These are phyloP conservation scores for Neocucurbitaria cava DNA, from an alignment of 2,329 filamentous ascomycete genomes.

Conservation along the genomic window DNA sequence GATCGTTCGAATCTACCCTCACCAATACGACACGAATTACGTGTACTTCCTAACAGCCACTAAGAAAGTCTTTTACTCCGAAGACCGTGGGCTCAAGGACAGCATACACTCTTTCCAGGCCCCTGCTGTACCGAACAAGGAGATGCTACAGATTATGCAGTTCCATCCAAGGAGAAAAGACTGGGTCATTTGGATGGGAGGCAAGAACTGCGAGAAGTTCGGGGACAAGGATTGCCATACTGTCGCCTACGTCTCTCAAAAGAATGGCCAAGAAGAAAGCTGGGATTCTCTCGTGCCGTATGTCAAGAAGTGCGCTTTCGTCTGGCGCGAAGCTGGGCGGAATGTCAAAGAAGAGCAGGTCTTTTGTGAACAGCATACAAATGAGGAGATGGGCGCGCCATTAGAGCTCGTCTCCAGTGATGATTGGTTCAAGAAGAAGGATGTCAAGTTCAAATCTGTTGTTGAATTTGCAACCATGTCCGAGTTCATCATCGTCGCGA, in stretches of 20 bases:
- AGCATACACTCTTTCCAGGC: constrained; percentile 77
- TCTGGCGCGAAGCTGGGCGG: constrained; percentile 65
- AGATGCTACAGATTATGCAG: constrained; percentile 63
- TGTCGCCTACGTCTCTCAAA: constrained; percentile 77
- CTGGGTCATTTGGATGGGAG: constrained; percentile 91
- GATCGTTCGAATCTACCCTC: constrained; percentile 75
- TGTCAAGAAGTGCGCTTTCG: constrained; percentile 86
- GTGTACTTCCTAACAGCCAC: constrained; percentile 82
- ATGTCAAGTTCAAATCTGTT: constrained; percentile 71
- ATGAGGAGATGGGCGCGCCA: constrained; percentile 68
- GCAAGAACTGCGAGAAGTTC: constrained; percentile 67
- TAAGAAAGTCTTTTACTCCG: constrained; percentile 77
- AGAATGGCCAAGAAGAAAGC: constrained; percentile 69
- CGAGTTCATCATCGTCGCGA: constrained; percentile 92
- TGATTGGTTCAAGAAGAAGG: constrained; percentile 76
- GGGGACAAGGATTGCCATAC: constrained; percentile 67
- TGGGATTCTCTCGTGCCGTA: constrained; percentile 80
- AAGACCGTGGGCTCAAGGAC: constrained; percentile 70
- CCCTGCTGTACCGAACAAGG: constrained; percentile 64
- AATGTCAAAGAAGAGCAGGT: constrained; percentile 68
- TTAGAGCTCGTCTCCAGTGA: constrained; percentile 77
- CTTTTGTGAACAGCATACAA: constrained; percentile 68
- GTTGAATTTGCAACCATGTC: constrained; percentile 92
- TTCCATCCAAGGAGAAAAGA: constrained; percentile 84
- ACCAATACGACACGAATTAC: constrained; percentile 81